Percentiles rank a stretch among this genome's conserved stretches.
These are phyloP conservation scores for Yarrowia hollandica DNA, from an alignment of 805 yeast genomes.

Conservation along the genomic window DNA sequence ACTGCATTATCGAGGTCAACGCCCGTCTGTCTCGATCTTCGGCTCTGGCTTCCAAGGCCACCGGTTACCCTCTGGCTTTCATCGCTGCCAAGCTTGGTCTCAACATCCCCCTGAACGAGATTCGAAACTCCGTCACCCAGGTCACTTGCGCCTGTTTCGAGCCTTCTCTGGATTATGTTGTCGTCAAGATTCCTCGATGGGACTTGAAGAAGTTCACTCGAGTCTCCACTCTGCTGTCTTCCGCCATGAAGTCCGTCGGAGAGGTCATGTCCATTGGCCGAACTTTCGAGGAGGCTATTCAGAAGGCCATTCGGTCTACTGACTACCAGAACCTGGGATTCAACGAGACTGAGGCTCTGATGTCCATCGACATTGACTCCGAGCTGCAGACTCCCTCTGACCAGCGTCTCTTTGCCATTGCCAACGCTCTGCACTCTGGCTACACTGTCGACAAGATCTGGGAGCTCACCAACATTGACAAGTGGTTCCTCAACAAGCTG, in stretches of 20 bases:
- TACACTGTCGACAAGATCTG: slow-evolving; percentile 91
- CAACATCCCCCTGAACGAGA: slow-evolving; percentile 86
- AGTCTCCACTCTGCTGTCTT: slow-evolving; percentile 81
- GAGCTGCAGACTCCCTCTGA: slow-evolving; percentile 98
- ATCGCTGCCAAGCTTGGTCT: slow-evolving; percentile 97
- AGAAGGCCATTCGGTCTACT: slow-evolving; percentile 94
- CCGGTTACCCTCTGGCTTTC: slow-evolving; percentile 97
- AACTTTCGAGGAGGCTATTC: slow-evolving; percentile 96
- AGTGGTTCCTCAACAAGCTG: slow-evolving; percentile 92
- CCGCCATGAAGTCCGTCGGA: slow-evolving; percentile 98
- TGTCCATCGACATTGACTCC: slow-evolving; percentile 87
- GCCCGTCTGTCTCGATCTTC: slow-evolving; percentile 97
- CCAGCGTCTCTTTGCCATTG: slow-evolving; percentile 93
- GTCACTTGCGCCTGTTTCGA: slow-evolving; percentile 95
- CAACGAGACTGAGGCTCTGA: slow-evolving; percentile 72
- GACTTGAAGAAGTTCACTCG: slow-evolving; percentile 93
- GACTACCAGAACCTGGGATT: slow-evolving; percentile 96
- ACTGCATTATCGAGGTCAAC: slow-evolving; percentile 96
- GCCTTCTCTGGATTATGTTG: slow-evolving; percentile 95
- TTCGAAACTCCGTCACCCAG: slow-evolving; percentile 89
- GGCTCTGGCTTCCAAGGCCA: slow-evolving; percentile 98
- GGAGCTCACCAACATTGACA: slow-evolving; percentile 87
- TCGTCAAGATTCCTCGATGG: slow-evolving; percentile 98
- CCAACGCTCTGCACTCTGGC: slow-evolving; percentile 86
- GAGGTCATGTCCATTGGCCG: slow-evolving; percentile 98